A percentile compares a stretch with the other conserved stretches of the same genome.
phyloP scores from a whole-genome alignment of 345 rosid genomes.

The Arabidopsis suecica region DNA sequence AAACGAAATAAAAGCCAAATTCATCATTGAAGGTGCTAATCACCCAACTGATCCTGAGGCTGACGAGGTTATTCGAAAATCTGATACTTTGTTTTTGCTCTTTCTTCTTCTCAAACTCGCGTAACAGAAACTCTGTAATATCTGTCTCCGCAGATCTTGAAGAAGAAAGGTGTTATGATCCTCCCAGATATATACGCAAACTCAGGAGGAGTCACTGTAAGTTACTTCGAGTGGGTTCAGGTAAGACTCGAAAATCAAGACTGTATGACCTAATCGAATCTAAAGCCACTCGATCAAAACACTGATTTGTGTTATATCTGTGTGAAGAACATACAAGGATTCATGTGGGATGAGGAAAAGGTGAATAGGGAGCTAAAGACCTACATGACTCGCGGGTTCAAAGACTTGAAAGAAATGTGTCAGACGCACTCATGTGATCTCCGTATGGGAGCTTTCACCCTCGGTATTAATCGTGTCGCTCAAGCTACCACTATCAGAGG shows the following conservation, averaged over 20 bases:
- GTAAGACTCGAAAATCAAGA: constrained; percentile 45
- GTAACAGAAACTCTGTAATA: not conserved
- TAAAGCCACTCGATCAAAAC: not conserved
- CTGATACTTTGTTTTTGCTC: not conserved
- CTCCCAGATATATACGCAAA: constrained; percentile 97
- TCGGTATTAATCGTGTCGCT: constrained; percentile 95
- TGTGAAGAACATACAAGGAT: constrained; percentile 92
- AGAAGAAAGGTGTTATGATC: constrained; percentile 85
- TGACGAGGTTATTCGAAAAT: constrained; percentile 66
- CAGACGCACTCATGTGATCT: constrained; percentile 80
- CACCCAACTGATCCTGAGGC: constrained; percentile 99
- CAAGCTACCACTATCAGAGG: constrained; percentile 88
- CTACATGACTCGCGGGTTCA: constrained; percentile 86
- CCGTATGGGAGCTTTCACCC: constrained; percentile 98
- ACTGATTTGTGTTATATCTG: not conserved
- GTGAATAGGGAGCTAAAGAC: constrained; percentile 78
- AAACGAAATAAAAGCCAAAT: constrained; percentile 82
- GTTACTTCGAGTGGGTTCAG: constrained; percentile 99
- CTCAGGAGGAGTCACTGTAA: constrained; percentile 97
- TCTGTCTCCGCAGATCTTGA: constrained; percentile 58
- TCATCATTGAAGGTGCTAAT: constrained; percentile 90
- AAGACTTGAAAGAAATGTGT: constrained; percentile 86
- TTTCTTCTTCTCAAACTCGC: constrained; percentile 5
- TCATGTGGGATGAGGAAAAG: constrained; percentile 96
- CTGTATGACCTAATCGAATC: not conserved